Evolutionary conservation across 345 rosid genomes (phyloP).

Genomic region (Rhodamnia argentea): DNA sequence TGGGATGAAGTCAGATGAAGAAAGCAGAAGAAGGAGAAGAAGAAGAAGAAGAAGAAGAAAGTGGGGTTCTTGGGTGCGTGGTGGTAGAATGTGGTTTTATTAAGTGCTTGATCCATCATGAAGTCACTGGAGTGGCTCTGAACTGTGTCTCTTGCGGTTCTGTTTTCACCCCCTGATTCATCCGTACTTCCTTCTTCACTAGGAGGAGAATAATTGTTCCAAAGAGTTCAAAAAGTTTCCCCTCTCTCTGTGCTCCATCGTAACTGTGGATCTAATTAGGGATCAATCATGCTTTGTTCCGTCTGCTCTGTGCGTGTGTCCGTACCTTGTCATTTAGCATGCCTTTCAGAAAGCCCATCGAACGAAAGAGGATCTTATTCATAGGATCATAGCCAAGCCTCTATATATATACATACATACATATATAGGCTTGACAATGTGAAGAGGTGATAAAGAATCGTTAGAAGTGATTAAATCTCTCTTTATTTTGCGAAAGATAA

Average conservation of each 20-base stretch:
- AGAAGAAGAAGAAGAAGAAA: neutral
- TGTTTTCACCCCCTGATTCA: neutral
- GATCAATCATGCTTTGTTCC: neutral
- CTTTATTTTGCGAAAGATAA: neutral
- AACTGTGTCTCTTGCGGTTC: neutral
- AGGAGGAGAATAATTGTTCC: neutral
- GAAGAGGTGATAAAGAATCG: neutral
- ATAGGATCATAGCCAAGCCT: neutral
- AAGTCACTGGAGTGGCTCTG: neutral
- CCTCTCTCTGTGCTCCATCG: neutral
- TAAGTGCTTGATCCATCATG: neutral
- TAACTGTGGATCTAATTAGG: neutral
- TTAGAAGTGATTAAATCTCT: neutral
- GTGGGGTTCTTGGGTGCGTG: neutral
- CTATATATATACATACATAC: neutral
- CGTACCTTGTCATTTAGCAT: neutral
- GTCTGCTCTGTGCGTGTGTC: neutral
- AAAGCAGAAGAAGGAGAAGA: neutral
- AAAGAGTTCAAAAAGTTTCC: neutral
- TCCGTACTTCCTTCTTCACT: neutral
- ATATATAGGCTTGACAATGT: too few relatives aligned
- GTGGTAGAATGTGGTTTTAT: neutral
- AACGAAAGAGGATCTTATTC: neutral
- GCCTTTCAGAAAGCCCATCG: neutral
- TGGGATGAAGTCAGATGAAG: neutral